Evolutionary conservation across 2,329 filamentous ascomycete genomes (phyloP), one percentile per base, ranked within the genome.

Genomic region (Neofusicoccum kwambonambiense): DNA sequence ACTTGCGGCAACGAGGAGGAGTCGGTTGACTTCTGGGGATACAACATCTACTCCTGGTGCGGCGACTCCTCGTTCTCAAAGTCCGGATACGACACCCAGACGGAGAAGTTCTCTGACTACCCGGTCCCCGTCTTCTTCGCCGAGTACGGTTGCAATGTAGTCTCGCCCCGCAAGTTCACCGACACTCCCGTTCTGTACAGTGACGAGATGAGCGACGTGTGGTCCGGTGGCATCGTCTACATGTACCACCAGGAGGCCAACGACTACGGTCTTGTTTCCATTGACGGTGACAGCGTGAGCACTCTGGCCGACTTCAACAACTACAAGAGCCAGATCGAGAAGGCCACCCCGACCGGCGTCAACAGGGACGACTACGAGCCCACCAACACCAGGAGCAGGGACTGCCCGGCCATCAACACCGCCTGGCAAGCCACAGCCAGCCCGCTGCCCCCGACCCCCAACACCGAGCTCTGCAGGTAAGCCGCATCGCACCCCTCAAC

Each of bases 41-140:
- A 98, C 89, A 99, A 99, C 85, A 97, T 98, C 82, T 99, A 99
- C 86, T 96, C 93, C 62, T 99, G 95, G 95, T 99, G 95, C 78
- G 95, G 94, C 71, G 79, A 93, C 71, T 96, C 91, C 74, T 87
- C 83, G 73, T 95, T 90, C 82, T 75, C 83, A 41, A 75, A 84
- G 66, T 97, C 95, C 3, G 92, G 92, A 63, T 99, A 93, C 81
- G 84, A 89, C 69, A 84, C 88, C 64, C 90, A 94, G 77, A 93
- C 93, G 71, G 79, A 91, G 69, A 94, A 97, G 81, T 99, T 97
- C 83, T 78, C 83, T 66, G 87, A 89, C 76, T 99, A 95, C 85
- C 92, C 91, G 9, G 92, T 98, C 3, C 95, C 95, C 52, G 91
- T 93, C 73, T 99, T 99, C 89, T 97, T 99, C 77, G 95, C 95